Evolutionary conservation across 2,329 filamentous ascomycete species (phyloP).

Genomic region (Tympanopsis confertula): DNA sequence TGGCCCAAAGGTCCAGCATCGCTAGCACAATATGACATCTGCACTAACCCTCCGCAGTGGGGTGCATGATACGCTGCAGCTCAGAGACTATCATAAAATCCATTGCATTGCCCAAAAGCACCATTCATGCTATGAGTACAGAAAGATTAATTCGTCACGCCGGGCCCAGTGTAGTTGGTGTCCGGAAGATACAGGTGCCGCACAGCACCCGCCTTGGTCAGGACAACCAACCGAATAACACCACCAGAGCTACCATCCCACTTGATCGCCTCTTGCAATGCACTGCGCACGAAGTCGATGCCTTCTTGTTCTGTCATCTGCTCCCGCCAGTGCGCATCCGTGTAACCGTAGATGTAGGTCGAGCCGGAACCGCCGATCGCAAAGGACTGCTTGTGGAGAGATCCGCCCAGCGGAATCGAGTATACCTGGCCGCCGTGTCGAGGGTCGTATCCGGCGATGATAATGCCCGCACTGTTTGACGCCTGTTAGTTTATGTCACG

Average conservation of each 20-base stretch:
- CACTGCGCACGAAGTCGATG: constrained; percentile 82
- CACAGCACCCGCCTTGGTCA: constrained; percentile 80
- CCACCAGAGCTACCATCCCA: constrained; percentile 98
- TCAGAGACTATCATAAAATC: too few species aligned
- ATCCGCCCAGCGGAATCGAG: constrained; percentile 90
- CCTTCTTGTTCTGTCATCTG: constrained; percentile 87
- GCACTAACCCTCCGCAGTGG: too few species aligned
- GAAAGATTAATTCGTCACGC: neutral
- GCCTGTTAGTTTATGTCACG: neutral
- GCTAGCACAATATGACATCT: too few species aligned
- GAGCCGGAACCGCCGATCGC: constrained; percentile 93
- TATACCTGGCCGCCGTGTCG: constrained; percentile 94
- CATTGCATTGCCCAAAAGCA: too few species aligned
- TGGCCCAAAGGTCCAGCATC: too few species aligned
- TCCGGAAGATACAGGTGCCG: constrained; percentile 94
- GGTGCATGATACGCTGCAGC: too few species aligned
- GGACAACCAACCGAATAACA: constrained; percentile 93
- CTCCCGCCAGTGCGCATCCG: constrained; percentile 90
- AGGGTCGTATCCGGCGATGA: constrained; percentile 96
- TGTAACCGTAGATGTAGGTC: constrained; percentile 99
- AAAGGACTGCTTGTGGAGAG: constrained; percentile 93
- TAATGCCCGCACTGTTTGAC: constrained; percentile 74
- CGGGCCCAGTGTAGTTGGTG: constrained; percentile 53
- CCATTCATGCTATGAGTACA: neutral
- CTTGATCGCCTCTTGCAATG: constrained; percentile 89